These are phyloP conservation scores for Sporothrix curviconia DNA, from an alignment of 2,329 filamentous ascomycete species.

Conservation along the genomic window DNA sequence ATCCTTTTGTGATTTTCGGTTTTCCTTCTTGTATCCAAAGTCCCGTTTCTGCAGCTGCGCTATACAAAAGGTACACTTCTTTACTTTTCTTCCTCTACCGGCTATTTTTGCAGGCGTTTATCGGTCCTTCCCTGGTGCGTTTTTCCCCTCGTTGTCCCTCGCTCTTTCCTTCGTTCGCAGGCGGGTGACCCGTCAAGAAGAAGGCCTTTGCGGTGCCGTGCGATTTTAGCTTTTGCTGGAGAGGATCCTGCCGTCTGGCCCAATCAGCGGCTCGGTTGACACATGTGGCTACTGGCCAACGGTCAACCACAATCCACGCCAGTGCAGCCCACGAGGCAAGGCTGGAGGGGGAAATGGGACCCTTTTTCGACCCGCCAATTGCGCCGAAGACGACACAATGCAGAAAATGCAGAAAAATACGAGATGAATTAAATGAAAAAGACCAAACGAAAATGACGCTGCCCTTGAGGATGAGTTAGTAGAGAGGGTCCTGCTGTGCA, in stretches of 20 bases:
- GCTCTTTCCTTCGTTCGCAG: background rate
- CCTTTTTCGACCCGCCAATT: conserved; percentile 5
- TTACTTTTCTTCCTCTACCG: background rate
- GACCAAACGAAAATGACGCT: background rate
- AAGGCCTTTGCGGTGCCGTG: background rate
- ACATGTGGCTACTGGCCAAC: conserved; percentile 11
- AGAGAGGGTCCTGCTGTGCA: too few species aligned
- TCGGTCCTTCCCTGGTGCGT: background rate
- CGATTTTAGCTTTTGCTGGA: too few species aligned
- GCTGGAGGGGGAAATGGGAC: too few species aligned
- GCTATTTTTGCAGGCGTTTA: background rate
- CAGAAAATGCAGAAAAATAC: background rate
- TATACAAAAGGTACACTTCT: too few species aligned
- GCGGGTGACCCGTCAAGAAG: background rate
- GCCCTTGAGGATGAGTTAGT: background rate
- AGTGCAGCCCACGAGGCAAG: too few species aligned
- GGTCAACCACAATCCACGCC: background rate
- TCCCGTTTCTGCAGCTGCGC: too few species aligned
- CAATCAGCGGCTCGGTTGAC: conserved; percentile 12
- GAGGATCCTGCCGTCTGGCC: too few species aligned
- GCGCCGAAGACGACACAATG: background rate
- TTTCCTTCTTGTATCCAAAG: background rate
- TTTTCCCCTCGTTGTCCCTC: background rate
- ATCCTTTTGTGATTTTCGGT: background rate
- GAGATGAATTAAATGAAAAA: background rate